A percentile compares a stretch with the other conserved stretches of the same genome.
phyloP scores from a whole-genome alignment of 2,329 filamentous ascomycete species.

The Aspergillus thermomutatus region DNA sequence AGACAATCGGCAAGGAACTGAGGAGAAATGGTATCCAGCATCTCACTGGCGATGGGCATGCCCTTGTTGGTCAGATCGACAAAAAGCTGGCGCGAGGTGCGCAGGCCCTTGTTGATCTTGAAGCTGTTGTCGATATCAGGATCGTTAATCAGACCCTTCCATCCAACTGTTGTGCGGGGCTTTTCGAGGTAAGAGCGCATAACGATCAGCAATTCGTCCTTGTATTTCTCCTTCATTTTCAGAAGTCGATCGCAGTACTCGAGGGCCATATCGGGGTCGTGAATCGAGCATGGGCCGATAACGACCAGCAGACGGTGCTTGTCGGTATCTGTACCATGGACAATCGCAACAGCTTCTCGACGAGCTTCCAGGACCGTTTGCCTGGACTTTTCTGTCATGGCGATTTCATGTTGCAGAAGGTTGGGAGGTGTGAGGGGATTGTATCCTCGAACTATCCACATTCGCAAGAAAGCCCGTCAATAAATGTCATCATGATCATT shows the following conservation, averaged over 20 bases:
- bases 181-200: conserved; percentile 99
- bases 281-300: conserved; percentile 94
- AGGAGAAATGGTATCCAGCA: conserved; percentile 96
- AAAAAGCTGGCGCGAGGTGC: conserved; percentile 83
- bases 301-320: conserved; percentile 68
- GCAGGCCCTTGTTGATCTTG: conserved; percentile 97
- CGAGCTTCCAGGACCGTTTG: conserved; percentile 58
- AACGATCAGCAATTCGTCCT: conserved; percentile 85
- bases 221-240: conserved; percentile 79
- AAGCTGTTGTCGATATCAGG: conserved; percentile 98
- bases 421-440: conserved; percentile 91
- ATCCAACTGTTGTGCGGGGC: conserved; percentile 93
- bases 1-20: conserved; percentile 94
- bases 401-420: conserved; percentile 91
- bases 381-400: conserved; percentile 42
- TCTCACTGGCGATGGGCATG: conserved; percentile 95
- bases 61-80: conserved; percentile 86
- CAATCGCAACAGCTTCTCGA: conserved; percentile 58
- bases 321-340: conserved; percentile 55
- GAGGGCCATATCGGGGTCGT: conserved; percentile 85
- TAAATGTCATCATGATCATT: neutral
- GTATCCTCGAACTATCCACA: conserved; percentile 70
- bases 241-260: conserved; percentile 88
- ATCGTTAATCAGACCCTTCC: conserved; percentile 99
- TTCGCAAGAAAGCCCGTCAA: conserved; percentile 1